Conservation (phyloP, 2,329 filamentous ascomycete species). For the Cladosporium cucumerinum region DNA sequence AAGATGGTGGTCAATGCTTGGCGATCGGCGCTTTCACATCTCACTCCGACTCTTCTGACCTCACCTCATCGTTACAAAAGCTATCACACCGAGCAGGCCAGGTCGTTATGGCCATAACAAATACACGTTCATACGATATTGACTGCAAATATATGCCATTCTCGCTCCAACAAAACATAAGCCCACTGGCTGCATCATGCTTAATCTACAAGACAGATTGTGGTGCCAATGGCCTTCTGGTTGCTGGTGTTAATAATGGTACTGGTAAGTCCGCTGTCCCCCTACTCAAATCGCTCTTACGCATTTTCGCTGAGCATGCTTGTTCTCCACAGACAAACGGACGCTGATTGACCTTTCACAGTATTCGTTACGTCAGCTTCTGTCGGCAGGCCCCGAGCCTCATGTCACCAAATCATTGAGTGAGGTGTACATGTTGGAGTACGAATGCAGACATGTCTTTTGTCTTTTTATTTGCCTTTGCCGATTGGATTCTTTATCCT, state of each 20-base stretch:
- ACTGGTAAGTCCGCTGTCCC: background rate
- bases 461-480: background rate
- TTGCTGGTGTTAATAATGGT: background rate
- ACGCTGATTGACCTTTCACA: background rate
- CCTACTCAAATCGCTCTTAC: background rate
- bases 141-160: background rate
- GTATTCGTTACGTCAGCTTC: background rate
- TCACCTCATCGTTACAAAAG: background rate
- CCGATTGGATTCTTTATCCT: background rate
- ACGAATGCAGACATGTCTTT: background rate
- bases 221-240: background rate
- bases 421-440: background rate
- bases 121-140: background rate
- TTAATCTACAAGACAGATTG: background rate
- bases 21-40: background rate
- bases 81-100: background rate
- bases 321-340: background rate
- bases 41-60: background rate
- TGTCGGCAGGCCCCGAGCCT: background rate
- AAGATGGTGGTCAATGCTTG: background rate
- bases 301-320: background rate
- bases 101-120: background rate
- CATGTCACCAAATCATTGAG: background rate
- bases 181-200: background rate
- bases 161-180: background rate